Conservation (phyloP, 257 asterid species). For the Forsythia suspensa region DNA sequence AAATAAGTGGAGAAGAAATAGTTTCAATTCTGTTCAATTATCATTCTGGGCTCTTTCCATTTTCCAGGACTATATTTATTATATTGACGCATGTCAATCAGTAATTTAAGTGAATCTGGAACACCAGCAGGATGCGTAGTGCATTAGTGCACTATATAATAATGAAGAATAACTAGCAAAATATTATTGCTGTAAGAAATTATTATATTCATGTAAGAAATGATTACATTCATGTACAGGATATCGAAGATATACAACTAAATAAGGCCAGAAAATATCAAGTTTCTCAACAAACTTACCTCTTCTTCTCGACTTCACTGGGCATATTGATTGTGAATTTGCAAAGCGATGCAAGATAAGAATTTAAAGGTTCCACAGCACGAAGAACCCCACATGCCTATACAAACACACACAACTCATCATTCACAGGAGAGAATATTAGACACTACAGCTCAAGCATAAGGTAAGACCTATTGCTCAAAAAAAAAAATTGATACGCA, state of each 20-base stretch:
- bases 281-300: conserved; percentile 47
- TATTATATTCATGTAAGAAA: background rate
- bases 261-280: background rate
- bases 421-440: conserved; percentile 9
- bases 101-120: background rate
- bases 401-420: conserved; percentile 24
- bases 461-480: conserved; percentile 11
- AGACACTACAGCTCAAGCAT: conserved; percentile 20
- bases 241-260: background rate
- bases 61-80: background rate
- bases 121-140: background rate
- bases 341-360: conserved; percentile 98
- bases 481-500: background rate
- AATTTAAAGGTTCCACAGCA: conserved; percentile 93
- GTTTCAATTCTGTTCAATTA: background rate
- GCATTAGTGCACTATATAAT: background rate
- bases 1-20: background rate
- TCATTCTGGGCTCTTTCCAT: background rate
- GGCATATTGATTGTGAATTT: conserved; percentile 91
- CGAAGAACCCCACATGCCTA: conserved; percentile 99
- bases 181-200: background rate
- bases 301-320: conserved; percentile 74
- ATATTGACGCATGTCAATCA: background rate
- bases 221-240: background rate
- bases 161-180: background rate